Evolutionary conservation across 2,329 filamentous ascomycete species (phyloP), one percentile per base, ranked within the genome.

Genomic region (Sporothrix sp.): DNA sequence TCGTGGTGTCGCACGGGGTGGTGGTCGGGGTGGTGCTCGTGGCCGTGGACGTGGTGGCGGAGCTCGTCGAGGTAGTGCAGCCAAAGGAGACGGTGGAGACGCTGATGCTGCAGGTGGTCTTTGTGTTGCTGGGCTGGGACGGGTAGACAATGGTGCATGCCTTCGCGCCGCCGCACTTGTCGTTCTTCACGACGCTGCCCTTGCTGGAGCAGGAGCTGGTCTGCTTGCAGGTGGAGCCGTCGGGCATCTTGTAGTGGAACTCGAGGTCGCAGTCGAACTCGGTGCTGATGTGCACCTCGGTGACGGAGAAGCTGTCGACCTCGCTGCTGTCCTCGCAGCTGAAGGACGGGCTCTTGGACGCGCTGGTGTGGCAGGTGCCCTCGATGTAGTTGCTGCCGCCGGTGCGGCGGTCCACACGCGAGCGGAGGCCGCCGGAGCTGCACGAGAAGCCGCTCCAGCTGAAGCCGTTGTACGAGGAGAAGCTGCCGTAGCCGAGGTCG

Each of bases 151-250:
- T 82, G 50, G 78, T 81, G 55, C 96, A 88, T 52, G 80, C 82
- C 64, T 77, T 87, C 57, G 91, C 90, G 68, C 90, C 90, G 78
- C 89, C 91, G 66, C 91, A 97, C 75, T 96, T 88, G 54, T 73
- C 79, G 78, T 96, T 96, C 69, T 79, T 70, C 60, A 96, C 74
- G 42, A 76, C 78, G 52, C 80, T 82, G 61, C 87, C 87, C 14
- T 74, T 71, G 50, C 75, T 71, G 57, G 74, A 78, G 78, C 87
- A 94, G 48, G 73, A 63, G 57, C 78, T 72, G 56, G 79, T 81
- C 61, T 94, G 85, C 71, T 86, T 91, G 81, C 91, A 97, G 54
- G 68, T 78, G 13, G 79, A 82, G 59, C 86, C 86, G 65, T 91
- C 87, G 2, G 81, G 76, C 88, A 96, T 95, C 61, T 74, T 76